Evolutionary conservation across 139 green algal species (phyloP).

Genomic region (Tetradesmus obliquus): DNA sequence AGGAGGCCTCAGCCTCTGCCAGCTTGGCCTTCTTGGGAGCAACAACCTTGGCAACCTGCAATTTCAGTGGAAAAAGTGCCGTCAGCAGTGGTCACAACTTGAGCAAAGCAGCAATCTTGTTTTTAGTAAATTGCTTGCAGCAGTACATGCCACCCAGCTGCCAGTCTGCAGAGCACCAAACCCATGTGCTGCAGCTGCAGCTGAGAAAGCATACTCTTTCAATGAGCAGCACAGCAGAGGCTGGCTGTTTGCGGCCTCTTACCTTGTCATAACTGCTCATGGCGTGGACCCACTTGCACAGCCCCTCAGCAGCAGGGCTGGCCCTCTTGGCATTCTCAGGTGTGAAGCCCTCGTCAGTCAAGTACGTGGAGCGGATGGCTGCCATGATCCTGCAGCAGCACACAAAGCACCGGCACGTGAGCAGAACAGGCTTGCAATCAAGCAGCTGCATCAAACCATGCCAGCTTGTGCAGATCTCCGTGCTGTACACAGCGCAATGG

Average conservation of each 20-base stretch:
- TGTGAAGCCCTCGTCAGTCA: slow-evolving; percentile 81
- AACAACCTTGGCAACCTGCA: slow-evolving; percentile 75
- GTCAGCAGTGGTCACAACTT: neutral
- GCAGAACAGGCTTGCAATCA: neutral
- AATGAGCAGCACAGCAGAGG: neutral
- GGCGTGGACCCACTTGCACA: slow-evolving; percentile 86
- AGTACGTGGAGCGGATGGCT: slow-evolving; percentile 69
- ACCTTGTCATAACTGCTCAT: slow-evolving; percentile 86
- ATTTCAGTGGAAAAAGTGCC: slow-evolving; percentile 13
- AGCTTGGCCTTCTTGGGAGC: slow-evolving; percentile 83
- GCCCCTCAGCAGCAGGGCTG: slow-evolving; percentile 73
- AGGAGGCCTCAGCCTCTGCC: slow-evolving; percentile 72
- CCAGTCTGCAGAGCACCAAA: too few species aligned
- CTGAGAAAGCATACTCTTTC: neutral
- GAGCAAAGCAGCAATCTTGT: too few species aligned
- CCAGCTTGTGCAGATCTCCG: too few species aligned
- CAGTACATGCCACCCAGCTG: too few species aligned
- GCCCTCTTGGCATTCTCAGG: slow-evolving; percentile 76
- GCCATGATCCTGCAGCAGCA: slow-evolving; percentile 66
- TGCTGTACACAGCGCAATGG: neutral
- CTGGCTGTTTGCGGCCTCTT: neutral
- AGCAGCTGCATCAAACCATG: neutral
- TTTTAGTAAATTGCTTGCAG: too few species aligned
- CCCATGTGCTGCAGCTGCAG: neutral
- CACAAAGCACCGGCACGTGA: neutral